Base-by-base conservation (phyloP, 1,284 basidiomycete genomes). In the Exobasidium cylindrosporum region DNA sequence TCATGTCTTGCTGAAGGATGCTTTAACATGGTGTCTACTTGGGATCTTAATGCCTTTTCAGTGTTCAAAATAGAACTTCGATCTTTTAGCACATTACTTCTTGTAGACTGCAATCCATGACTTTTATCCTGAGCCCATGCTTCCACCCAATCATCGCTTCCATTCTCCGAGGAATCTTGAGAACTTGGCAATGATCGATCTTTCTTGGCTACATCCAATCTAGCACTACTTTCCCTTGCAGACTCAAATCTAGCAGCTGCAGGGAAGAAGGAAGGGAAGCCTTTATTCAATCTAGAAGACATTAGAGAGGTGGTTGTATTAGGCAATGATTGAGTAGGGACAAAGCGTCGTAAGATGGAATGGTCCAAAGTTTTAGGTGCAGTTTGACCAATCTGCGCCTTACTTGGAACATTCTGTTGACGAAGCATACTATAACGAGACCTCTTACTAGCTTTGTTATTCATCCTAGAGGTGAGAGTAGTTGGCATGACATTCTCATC, bases 131-230 rank as follows among this genome's bases (percentile, higher is more conserved):
- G 26, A 5, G 53, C 32, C 53, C 53, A 55, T 17, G 21, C 23
- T 26, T 55, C 53, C 31, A 29, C 17, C 53, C 53, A 55, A 44
- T 55, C 53, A 4, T 55, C 53, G 21, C 53, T 55, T 26, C 53
- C 30, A 23, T 14, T 29, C 31, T 21, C 35, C 17, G 35, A 40
- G 17, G 35, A 40, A 7, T 40, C 35, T 40, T 40, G 35, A 40
- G 35, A 40, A 17, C 35, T 40, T 17, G 35, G 17, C 10, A 10
- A 17, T 17, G 35, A 40, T 10, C 35, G 10, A 10, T 40, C 10
- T 17, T 40, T 7, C 17, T 40, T 40, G 7, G 35, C 10, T 17
- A 7, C 35, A 17, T 40, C 35, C 35, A 40, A 40, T 40, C 35
- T 7, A 40, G 35, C 35, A 40, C 35, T 40, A 17, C 35, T 40